A percentile compares a stretch with the other conserved stretches of the same genome.
Conservation (phyloP, 2,329 filamentous ascomycete genomes). For the Curvularia verruculosa region DNA sequence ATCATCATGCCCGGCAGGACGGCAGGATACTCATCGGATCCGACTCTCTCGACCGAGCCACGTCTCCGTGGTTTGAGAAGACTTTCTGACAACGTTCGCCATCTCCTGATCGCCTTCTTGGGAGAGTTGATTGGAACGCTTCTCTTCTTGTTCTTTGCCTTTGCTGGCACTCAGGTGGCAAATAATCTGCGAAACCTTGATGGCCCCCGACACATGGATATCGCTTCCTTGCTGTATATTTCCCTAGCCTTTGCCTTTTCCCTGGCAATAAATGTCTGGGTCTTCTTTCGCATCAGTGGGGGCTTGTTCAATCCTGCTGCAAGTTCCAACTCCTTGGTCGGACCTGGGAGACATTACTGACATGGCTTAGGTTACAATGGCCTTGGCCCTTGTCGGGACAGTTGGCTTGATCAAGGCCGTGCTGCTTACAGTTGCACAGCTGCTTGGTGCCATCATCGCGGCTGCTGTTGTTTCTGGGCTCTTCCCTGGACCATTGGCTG, state of each 20-base stretch:
- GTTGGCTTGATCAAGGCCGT: constrained; percentile 53
- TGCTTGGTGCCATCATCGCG: constrained; percentile 54
- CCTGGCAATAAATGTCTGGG: constrained; percentile 49
- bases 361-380: constrained; percentile 52
- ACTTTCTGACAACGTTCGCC: constrained; percentile 52
- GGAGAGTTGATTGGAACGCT: constrained; percentile 52
- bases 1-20: constrained; percentile 51
- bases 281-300: constrained; percentile 50
- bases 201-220: constrained; percentile 29
- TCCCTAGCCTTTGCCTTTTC: constrained; percentile 47
- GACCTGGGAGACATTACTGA: not conserved
- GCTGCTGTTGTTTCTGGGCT: constrained; percentile 53
- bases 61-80: constrained; percentile 50
- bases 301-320: constrained; percentile 51
- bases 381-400: constrained; percentile 56
- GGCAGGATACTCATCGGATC: constrained; percentile 40
- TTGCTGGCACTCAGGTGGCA: constrained; percentile 48
- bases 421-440: constrained; percentile 54
- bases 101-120: constrained; percentile 55
- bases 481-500: constrained; percentile 54
- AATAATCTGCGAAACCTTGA: constrained; percentile 44
- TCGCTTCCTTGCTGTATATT: constrained; percentile 44
- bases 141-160: constrained; percentile 51
- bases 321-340: constrained; percentile 22
- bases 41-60: constrained; percentile 43